These are phyloP conservation scores for Inga laurina DNA, from an alignment of 306 rosid genomes.

Conservation along the genomic window DNA sequence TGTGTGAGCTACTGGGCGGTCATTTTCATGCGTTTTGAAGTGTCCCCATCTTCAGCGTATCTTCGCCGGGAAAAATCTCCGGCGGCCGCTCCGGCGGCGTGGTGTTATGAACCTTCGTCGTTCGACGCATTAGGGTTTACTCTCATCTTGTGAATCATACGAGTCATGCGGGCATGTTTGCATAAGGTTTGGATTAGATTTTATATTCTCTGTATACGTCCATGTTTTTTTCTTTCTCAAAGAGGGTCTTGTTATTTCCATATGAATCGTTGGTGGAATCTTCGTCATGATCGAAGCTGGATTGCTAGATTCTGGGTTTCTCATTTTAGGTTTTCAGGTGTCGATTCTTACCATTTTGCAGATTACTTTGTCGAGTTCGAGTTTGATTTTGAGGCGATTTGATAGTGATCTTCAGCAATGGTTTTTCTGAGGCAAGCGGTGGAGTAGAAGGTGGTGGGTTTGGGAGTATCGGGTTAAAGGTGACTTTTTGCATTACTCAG, in stretches of 20 bases:
- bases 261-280: constrained; percentile 12
- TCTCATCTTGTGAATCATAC: constrained; percentile 13
- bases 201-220: constrained; percentile 20
- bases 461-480: constrained; percentile 7
- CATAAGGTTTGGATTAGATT: constrained; percentile 14
- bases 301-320: constrained; percentile 18
- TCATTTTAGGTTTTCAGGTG: constrained; percentile 14
- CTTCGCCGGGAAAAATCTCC: constrained; percentile 30
- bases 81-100: constrained; percentile 39
- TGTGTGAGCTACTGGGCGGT: background rate
- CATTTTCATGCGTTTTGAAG: background rate
- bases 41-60: constrained; percentile 30
- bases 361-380: constrained; percentile 31
- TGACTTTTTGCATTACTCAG: constrained; percentile 9
- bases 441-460: constrained; percentile 29
- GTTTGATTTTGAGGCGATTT: constrained; percentile 27
- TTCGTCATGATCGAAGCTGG: constrained; percentile 30
- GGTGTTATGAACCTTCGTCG: background rate
- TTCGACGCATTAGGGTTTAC: constrained; percentile 11
- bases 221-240: background rate
- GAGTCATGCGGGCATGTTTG: background rate
- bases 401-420: constrained; percentile 9
- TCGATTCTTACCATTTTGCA: background rate
- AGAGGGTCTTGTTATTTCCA: background rate
- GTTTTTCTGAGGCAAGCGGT: background rate